Conservation (phyloP, 1,284 basidiomycete species). For the Ustilago lituana region DNA sequence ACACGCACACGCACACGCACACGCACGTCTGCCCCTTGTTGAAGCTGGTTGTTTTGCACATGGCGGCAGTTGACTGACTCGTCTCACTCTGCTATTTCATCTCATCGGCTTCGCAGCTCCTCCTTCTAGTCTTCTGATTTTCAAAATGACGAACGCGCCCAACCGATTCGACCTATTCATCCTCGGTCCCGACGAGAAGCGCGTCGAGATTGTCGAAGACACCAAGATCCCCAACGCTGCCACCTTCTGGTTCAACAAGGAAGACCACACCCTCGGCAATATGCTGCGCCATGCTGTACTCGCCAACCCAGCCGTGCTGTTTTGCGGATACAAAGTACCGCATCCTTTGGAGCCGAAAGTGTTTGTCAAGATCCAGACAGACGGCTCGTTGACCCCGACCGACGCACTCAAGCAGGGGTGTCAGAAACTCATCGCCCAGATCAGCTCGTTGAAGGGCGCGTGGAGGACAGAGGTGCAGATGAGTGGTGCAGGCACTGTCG, state of each 20-base stretch:
- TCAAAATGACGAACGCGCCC: slow-evolving; percentile 77
- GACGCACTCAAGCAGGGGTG: slow-evolving; percentile 86
- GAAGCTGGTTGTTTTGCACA: neutral
- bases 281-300: slow-evolving; percentile 80
- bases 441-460: slow-evolving; percentile 71
- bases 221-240: slow-evolving; percentile 97
- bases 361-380: slow-evolving; percentile 92
- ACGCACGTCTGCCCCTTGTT: neutral
- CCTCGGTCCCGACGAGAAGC: slow-evolving; percentile 88
- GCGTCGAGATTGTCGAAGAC: slow-evolving; percentile 90
- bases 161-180: slow-evolving; percentile 90
- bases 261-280: slow-evolving; percentile 96
- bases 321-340: slow-evolving; percentile 97
- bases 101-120: neutral
- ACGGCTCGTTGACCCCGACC: slow-evolving; percentile 84
- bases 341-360: slow-evolving; percentile 95
- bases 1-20: neutral
- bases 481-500: slow-evolving; percentile 47
- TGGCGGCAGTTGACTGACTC: slow-evolving; percentile 7
- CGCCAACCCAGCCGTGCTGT: slow-evolving; percentile 71
- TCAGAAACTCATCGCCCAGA: slow-evolving; percentile 80
- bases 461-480: slow-evolving; percentile 70
- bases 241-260: slow-evolving; percentile 90
- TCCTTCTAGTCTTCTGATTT: no score
- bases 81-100: neutral